Evolutionary conservation across 768 basidiomycete species (phyloP), one percentile per base, ranked within the genome.

Genomic region (Hysterangium stoloniferum): DNA sequence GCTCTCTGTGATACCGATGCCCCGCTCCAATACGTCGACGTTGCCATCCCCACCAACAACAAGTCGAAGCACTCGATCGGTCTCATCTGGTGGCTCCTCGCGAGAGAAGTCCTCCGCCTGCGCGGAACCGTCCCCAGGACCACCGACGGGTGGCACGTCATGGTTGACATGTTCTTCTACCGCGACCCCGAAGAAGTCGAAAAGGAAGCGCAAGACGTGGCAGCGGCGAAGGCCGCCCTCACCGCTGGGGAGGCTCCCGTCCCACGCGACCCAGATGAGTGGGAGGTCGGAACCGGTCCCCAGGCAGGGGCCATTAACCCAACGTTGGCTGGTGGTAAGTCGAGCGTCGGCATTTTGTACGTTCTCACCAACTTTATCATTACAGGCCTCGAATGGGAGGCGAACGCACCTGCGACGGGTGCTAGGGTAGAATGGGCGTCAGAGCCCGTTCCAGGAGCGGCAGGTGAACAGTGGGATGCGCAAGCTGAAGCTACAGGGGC

Each of bases 141-240:
- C 35, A 68, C 80, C 55, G 93, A 95, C 56, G 89, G 87, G 61
- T 99, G 96, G 96, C 88, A 84, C 66, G 86, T 96, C 68, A 96
- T 98, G 90, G 92, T 94, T 58, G 94, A 95, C 70, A 86, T 95
- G 85, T 94, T 94, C 86, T 93, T 97, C 84, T 98, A 98, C 82
- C 89, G 95, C 63, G 95, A 97, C 73, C 93, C 95, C 55, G 94
- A 99, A 68, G 96, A 99, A 71, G 88, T 97, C 60, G 94, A 97
- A 81, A 90, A 87, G 72, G 95, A 97, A 72, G 89, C 92, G 65
- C 84, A 88, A 64, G 94, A 92, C 66, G 91, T 90, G 66, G 88
- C 89, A 24, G 81, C 85, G 56, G 88, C 88, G 60, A 93, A 93
- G 71, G 70, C 72, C 45, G 74, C 79, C 57, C 63, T 66, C 42